Percentiles rank a stretch among this genome's conserved stretches.
Evolutionary conservation across 192 early-diverging fungal species (phyloP).

Genomic region (Entophlyctis luteolus): DNA sequence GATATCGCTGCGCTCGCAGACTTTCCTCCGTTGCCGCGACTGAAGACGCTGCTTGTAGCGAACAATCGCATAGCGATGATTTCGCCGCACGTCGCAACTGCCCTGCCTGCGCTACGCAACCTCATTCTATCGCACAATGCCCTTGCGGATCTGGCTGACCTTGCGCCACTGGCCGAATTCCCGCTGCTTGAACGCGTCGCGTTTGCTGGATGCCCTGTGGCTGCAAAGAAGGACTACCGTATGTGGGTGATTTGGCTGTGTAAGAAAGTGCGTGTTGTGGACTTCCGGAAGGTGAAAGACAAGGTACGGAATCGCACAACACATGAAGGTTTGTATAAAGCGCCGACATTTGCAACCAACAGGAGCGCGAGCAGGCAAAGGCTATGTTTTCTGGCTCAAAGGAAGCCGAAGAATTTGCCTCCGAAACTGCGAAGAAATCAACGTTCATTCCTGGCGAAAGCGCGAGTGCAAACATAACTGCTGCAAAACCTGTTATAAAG

Average conservation of each 20-base stretch:
- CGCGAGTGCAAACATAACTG: constrained; percentile 33
- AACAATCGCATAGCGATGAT: constrained; percentile 89
- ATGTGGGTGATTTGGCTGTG: constrained; percentile 72
- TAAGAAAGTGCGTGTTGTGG: constrained; percentile 72
- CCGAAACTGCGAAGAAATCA: constrained; percentile 55
- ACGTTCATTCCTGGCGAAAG: constrained; percentile 88
- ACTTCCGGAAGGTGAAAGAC: constrained; percentile 76
- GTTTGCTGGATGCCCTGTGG: constrained; percentile 87
- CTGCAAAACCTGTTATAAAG: constrained; percentile 51
- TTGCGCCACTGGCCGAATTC: constrained; percentile 65
- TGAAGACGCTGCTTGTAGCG: constrained; percentile 69
- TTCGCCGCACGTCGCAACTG: constrained; percentile 59
- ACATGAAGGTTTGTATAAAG: constrained; percentile 13
- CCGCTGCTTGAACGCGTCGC: constrained; percentile 55
- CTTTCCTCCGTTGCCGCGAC: constrained; percentile 77
- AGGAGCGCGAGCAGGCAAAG: constrained; percentile 83
- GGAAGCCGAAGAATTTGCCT: constrained; percentile 55
- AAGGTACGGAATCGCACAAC: constrained; percentile 42
- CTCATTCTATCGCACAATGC: constrained; percentile 87
- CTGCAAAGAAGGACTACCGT: constrained; percentile 76
- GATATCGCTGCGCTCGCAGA: constrained; percentile 79
- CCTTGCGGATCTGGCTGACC: constrained; percentile 76
- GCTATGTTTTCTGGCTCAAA: constrained; percentile 63
- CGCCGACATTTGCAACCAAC: no score
- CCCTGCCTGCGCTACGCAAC: constrained; percentile 71